These are phyloP conservation scores for Alternaria dauci DNA, from an alignment of 2,329 filamentous ascomycete species.

Conservation along the genomic window DNA sequence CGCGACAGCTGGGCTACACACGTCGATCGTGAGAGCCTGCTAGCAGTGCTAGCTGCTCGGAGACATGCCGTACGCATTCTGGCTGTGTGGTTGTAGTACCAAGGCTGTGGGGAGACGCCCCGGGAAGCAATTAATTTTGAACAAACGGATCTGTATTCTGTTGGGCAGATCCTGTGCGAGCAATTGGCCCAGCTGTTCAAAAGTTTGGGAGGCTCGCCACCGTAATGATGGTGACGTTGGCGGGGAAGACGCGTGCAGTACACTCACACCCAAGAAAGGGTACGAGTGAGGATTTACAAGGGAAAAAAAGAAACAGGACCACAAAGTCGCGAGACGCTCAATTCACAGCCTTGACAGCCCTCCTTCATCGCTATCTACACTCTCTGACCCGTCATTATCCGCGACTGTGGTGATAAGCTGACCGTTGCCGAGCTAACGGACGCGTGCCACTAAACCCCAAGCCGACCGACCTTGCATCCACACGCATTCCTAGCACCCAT, in stretches of 20 bases:
- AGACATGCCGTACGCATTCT: slow-evolving; percentile 46
- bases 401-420: slow-evolving; percentile 20
- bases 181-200: slow-evolving; percentile 1
- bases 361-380: slow-evolving; percentile 8
- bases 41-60: slow-evolving; percentile 42
- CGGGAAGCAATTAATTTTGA: not conserved
- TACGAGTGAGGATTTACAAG: not conserved
- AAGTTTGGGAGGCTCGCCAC: slow-evolving; percentile 9
- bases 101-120: slow-evolving; percentile 4
- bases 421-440: slow-evolving; percentile 15
- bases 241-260: not conserved
- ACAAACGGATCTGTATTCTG: not conserved
- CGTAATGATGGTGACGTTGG: not conserved
- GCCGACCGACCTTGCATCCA: slow-evolving; percentile 19
- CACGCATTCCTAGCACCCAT: slow-evolving; percentile 23
- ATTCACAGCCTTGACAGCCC: slow-evolving; percentile 8
- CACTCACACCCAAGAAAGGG: slow-evolving; percentile 3
- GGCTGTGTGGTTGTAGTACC: slow-evolving; percentile 7
- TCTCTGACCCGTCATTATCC: slow-evolving; percentile 28
- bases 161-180: not conserved
- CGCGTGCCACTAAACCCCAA: slow-evolving; percentile 24
- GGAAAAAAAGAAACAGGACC: slow-evolving; percentile 10
- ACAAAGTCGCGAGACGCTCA: slow-evolving; percentile 8
- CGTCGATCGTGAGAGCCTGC: slow-evolving; percentile 35
- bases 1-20: slow-evolving; percentile 33